Evolutionary conservation across 2,329 filamentous ascomycete species (phyloP).

Genomic region (Akanthomyces uredinophilus): DNA sequence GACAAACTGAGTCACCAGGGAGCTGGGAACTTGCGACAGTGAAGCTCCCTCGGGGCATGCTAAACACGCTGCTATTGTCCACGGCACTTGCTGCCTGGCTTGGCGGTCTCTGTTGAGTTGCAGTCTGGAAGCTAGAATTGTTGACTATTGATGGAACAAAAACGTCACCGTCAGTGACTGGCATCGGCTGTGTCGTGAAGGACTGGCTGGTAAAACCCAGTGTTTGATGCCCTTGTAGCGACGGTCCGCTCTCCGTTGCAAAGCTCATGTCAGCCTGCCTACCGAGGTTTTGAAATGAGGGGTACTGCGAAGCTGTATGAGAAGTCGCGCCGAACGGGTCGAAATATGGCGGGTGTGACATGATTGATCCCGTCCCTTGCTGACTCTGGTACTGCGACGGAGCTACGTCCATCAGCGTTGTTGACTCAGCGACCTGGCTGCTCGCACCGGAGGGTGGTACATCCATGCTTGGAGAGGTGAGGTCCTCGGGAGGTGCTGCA

Average conservation of each 20-base stretch:
- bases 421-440: background rate
- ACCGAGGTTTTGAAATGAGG: background rate
- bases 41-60: background rate
- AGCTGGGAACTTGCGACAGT: background rate
- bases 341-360: background rate
- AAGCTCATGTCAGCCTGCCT: background rate
- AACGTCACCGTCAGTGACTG: background rate
- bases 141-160: background rate
- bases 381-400: background rate
- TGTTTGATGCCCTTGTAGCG: background rate
- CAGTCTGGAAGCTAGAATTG: background rate
- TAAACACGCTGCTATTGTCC: conserved; percentile 9
- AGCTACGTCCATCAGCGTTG: background rate
- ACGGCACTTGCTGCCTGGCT: conserved; percentile 12
- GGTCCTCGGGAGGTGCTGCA: background rate
- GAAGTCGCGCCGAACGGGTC: background rate
- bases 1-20: background rate
- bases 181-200: background rate
- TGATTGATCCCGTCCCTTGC: background rate
- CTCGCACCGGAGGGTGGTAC: background rate
- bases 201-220: background rate
- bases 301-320: background rate
- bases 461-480: background rate
- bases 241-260: background rate
- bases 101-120: background rate